These are phyloP conservation scores for Hypoxylon sp. DNA, from an alignment of 2,329 filamentous ascomycete genomes.

Conservation along the genomic window DNA sequence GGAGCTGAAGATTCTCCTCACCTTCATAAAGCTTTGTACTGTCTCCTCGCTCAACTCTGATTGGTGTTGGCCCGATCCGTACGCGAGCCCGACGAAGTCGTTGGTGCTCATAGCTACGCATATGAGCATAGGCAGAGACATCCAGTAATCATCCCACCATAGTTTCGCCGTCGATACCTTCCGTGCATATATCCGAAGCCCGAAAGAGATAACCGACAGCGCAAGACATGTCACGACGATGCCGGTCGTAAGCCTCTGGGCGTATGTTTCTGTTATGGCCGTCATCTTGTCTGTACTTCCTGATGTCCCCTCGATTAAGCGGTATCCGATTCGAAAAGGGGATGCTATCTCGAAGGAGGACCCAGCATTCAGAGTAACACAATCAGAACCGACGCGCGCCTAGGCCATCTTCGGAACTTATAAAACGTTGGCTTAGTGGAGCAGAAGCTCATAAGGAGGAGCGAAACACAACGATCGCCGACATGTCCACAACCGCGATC, in stretches of 20 bases:
- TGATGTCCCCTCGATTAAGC: constrained; percentile 16
- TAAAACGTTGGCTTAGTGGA: constrained; percentile 18
- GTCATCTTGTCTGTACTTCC: constrained; percentile 38
- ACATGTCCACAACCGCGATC: constrained; percentile 22
- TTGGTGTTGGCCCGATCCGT: constrained; percentile 49
- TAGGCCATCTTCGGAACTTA: constrained; percentile 9
- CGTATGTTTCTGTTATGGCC: constrained; percentile 41
- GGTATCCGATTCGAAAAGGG: constrained; percentile 8
- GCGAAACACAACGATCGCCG: constrained; percentile 25
- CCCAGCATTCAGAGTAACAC: constrained; percentile 8
- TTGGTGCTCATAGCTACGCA: constrained; percentile 47
- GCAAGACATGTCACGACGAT: constrained; percentile 49
- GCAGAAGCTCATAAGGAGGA: constrained; percentile 9
- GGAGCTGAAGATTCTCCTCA: constrained; percentile 20
- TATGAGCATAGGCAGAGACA: constrained; percentile 50
- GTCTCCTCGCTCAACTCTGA: constrained; percentile 40
- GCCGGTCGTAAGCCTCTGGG: constrained; percentile 50
- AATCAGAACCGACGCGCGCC: constrained; percentile 5
- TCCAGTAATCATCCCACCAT: constrained; percentile 54
- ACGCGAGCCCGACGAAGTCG: constrained; percentile 47
- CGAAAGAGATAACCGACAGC: constrained; percentile 48
- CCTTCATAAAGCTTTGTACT: constrained; percentile 47
- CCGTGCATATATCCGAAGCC: constrained; percentile 49
- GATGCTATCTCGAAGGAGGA: constrained; percentile 3
- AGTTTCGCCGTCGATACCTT: constrained; percentile 46